A percentile compares a stretch with the other conserved stretches of the same genome.
Conservation (phyloP, 1,139 yeast genomes). For the Hansenula sp. region DNA sequence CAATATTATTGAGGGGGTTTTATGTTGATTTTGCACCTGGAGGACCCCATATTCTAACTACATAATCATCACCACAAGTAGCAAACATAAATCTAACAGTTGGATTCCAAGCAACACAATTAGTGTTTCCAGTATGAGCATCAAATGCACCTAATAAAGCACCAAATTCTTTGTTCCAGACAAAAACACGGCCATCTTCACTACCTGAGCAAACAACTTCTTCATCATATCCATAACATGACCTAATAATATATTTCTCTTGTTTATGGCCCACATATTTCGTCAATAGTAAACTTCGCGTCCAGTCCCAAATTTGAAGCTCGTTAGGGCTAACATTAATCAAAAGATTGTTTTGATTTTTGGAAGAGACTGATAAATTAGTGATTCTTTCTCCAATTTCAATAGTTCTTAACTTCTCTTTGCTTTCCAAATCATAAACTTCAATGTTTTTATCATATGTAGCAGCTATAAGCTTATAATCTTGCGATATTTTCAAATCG, state of each 20-base stretch:
- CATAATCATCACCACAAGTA: constrained; percentile 80
- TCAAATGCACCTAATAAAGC: constrained; percentile 57
- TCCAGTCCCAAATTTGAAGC: constrained; percentile 73
- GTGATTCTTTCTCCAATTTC: constrained; percentile 42
- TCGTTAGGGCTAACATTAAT: constrained; percentile 75
- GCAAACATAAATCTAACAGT: constrained; percentile 56
- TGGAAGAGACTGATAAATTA: constrained; percentile 39
- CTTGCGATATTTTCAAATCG: constrained; percentile 63
- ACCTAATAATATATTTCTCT: constrained; percentile 65
- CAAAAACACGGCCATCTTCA: constrained; percentile 73
- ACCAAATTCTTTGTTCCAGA: constrained; percentile 80
- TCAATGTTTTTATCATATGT: constrained; percentile 57
- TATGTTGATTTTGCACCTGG: too few species aligned
- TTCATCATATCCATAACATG: constrained; percentile 74
- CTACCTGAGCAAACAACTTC: constrained; percentile 77
- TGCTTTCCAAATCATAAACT: constrained; percentile 41
- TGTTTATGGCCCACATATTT: constrained; percentile 74
- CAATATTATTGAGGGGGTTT: too few species aligned
- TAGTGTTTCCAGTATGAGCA: constrained; percentile 69
- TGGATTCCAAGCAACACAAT: constrained; percentile 76
- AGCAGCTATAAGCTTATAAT: constrained; percentile 64
- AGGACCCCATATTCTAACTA: constrained; percentile 63
- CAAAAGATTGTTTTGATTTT: constrained; percentile 44
- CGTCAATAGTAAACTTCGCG: constrained; percentile 45
- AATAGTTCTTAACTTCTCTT: constrained; percentile 28